Base-by-base conservation (phyloP, 176 grass and related monocot genomes). In the Alloteropsis semialata region DNA sequence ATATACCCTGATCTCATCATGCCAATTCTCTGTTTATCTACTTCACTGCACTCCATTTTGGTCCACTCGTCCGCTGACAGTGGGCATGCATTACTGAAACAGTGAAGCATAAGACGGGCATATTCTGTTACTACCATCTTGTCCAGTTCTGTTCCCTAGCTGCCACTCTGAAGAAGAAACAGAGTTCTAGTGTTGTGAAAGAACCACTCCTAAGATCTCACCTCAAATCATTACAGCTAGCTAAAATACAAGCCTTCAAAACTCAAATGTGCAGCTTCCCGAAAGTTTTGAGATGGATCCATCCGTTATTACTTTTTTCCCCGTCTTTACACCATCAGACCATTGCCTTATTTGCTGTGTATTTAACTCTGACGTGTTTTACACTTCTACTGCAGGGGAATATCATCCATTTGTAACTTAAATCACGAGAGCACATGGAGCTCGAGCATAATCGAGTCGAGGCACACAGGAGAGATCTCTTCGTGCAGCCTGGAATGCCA, bases 21-120 rank as follows among this genome's bases (percentile, higher is more conserved):
- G 63, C 63, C 30, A 38, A 69, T 85, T 70, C 51, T 27, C 78
- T 78, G 64, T 37, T 57, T 30, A 78, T 59, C 74, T 50, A 74
- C 19, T 54, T 22, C 49, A 62, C 16, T 33, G 29, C 5, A 17
- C 16, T 15, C 29, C 60, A 16, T 30, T 33, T 62, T 33, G 5
- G 28, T 62, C 58, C 25, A 61, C 28, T 62, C 33, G 14, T 32
- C 29, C 1, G 15, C 28, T 62, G 59, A 18, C 59, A 3, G 57
- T 79, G 15, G 28, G 1, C 44, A 53, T 51, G n/a, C 18, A 19
- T 56, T 4, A 50, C 32, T 38, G 49, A 32, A 25, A 56, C 50
- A 60, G 24, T 29, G 57, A 60, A 29, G 30, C 57, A 15, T 60
- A 6, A 29, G 15, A 60, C 27, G 25, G 27, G 57, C 50, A 13